These are phyloP conservation scores for Candida tibetensis DNA, from an alignment of 805 yeast genomes.

Conservation along the genomic window DNA sequence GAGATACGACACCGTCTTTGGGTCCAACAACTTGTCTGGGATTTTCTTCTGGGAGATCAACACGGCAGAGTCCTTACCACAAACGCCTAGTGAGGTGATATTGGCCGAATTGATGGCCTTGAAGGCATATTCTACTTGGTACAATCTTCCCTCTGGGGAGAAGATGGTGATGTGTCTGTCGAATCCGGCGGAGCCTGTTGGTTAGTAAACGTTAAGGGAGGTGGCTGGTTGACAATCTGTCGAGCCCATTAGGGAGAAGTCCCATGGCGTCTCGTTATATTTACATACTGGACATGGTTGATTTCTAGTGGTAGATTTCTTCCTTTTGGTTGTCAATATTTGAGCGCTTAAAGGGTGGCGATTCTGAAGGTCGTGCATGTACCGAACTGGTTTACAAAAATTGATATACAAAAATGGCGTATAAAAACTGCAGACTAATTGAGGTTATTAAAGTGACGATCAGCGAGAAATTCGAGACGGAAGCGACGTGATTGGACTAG, in stretches of 20 bases:
- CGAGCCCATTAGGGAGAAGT: no score
- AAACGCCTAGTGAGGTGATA: conserved; percentile 82
- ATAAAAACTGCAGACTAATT: no score
- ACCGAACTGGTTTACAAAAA: no score
- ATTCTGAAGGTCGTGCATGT: not conserved
- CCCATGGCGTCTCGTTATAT: no score
- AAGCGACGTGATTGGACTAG: no score
- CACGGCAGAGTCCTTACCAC: conserved; percentile 84
- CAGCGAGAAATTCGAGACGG: no score
- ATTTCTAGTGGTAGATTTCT: not conserved
- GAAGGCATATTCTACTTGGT: conserved; percentile 97
- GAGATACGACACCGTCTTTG: conserved; percentile 80
- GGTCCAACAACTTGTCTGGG: conserved; percentile 90
- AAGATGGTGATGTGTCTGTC: conserved; percentile 98
- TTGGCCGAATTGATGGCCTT: conserved; percentile 93
- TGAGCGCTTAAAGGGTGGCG: no score
- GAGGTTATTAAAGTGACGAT: no score
- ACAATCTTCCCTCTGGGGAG: conserved; percentile 97
- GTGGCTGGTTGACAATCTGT: not conserved
- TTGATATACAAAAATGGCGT: no score
- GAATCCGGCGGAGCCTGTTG: conserved; percentile 79
- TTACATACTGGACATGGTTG: conserved; percentile 11
- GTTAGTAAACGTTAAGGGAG: conserved; percentile 4
- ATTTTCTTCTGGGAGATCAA: conserved; percentile 93
- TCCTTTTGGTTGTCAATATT: no score